Percentiles rank a stretch among this genome's conserved stretches.
Conservation (phyloP, 2,329 filamentous ascomycete species). For the Parasarocladium wereldwijsianum region DNA sequence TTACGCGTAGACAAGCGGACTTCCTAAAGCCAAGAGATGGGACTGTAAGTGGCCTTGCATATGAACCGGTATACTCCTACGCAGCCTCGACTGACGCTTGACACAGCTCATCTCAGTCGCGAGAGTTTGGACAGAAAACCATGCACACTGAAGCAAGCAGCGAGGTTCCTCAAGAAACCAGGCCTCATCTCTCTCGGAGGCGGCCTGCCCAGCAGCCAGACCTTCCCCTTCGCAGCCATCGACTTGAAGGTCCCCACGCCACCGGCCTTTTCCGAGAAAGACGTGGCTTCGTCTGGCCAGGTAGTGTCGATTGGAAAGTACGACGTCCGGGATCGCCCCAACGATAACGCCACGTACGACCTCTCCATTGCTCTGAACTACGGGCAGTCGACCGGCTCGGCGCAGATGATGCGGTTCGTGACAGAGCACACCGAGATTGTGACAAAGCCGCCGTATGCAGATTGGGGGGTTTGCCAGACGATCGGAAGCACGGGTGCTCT, state of each 20-base stretch:
- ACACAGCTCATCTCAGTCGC: constrained; percentile 38
- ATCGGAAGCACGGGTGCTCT: constrained; percentile 76
- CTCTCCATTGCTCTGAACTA: constrained; percentile 88
- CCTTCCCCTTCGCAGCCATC: constrained; percentile 82
- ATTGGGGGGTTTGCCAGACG: constrained; percentile 77
- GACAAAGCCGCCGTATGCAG: constrained; percentile 71
- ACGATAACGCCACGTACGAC: constrained; percentile 36
- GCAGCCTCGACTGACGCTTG: constrained; percentile 1
- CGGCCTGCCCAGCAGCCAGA: constrained; percentile 72
- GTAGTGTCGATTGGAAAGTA: constrained; percentile 64
- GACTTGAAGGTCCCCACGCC: constrained; percentile 56
- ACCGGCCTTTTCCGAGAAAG: constrained; percentile 56
- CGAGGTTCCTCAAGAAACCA: constrained; percentile 62
- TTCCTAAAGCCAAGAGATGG: constrained; percentile 70
- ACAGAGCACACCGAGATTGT: constrained; percentile 94
- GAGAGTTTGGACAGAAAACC: constrained; percentile 48
- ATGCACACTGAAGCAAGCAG: constrained; percentile 71
- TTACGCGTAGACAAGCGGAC: constrained; percentile 25
- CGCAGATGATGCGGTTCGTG: constrained; percentile 78
- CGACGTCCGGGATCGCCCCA: constrained; percentile 49
- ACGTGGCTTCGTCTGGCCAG: constrained; percentile 44
- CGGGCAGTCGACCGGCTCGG: constrained; percentile 70
- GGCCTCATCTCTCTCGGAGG: constrained; percentile 86
- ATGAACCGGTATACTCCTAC: neutral
- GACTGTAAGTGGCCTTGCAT: constrained; percentile 49